phyloP scores from a whole-genome alignment of 306 rosid genomes.

The Lablab purpureus region DNA sequence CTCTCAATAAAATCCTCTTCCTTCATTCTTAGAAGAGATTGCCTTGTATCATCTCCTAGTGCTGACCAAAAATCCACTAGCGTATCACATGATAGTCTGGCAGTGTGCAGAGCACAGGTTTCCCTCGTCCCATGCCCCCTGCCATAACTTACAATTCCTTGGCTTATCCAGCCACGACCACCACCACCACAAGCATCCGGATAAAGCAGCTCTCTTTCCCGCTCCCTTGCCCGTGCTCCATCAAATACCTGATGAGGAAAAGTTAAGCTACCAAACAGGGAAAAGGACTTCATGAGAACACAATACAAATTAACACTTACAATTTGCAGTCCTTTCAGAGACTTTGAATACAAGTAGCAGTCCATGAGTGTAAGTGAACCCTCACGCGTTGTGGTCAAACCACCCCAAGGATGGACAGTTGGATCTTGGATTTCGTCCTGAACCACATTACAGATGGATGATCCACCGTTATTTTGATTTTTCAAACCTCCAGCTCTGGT shows the following conservation, averaged over 20 bases:
- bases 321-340: conserved; percentile 84
- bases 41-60: conserved; percentile 95
- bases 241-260: conserved; percentile 80
- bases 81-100: conserved; percentile 97
- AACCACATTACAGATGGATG: conserved; percentile 53
- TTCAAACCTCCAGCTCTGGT: conserved; percentile 59
- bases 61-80: conserved; percentile 99
- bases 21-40: conserved; percentile 97
- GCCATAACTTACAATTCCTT: conserved; percentile 84
- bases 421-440: conserved; percentile 92
- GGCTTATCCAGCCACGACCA: conserved; percentile 99
- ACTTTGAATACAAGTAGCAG: conserved; percentile 84
- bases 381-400: conserved; percentile 88
- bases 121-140: conserved; percentile 98
- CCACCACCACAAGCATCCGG: conserved; percentile 99
- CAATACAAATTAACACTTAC: conserved; percentile 58
- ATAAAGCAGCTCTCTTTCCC: conserved; percentile 95
- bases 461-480: conserved; percentile 66
- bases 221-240: conserved; percentile 96
- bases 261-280: conserved; percentile 42
- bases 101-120: conserved; percentile 96
- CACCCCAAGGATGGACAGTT: conserved; percentile 98
- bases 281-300: conserved; percentile 7
- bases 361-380: conserved; percentile 85
- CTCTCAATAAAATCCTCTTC: conserved; percentile 99